These are phyloP conservation scores for Afroboletus lepidellus DNA, from an alignment of 1,284 basidiomycete genomes.

Conservation along the genomic window DNA sequence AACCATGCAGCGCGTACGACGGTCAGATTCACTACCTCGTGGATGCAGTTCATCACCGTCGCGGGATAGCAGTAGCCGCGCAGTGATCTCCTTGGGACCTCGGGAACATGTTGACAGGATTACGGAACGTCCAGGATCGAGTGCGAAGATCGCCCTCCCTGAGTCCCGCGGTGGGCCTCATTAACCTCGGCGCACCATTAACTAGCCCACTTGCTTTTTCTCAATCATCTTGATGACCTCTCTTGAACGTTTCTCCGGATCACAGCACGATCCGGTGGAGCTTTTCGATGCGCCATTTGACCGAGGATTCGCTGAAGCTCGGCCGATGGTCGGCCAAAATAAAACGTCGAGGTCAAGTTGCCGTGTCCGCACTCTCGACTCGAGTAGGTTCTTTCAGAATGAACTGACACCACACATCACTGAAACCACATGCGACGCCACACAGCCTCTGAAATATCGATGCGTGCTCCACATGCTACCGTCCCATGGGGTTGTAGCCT, in stretches of 20 bases:
- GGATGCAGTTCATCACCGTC: too few species aligned
- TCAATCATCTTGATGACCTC: conserved; percentile 12
- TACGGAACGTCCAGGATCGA: neutral
- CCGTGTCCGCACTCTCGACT: too few species aligned
- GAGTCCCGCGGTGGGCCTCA: neutral
- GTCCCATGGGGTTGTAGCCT: neutral
- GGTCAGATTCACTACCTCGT: too few species aligned
- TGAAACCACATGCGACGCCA: neutral
- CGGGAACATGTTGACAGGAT: neutral
- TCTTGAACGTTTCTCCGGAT: conserved; percentile 3
- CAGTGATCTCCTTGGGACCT: too few species aligned
- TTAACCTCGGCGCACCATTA: neutral
- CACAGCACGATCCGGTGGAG: neutral
- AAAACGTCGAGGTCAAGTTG: conserved; percentile 17
- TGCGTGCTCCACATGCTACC: neutral
- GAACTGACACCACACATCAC: too few species aligned
- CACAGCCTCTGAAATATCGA: conserved; percentile 6
- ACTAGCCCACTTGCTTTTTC: neutral
- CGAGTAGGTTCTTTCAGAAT: conserved; percentile 6
- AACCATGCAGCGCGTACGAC: too few species aligned
- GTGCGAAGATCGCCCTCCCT: neutral
- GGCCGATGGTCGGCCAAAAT: neutral
- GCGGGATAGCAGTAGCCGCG: too few species aligned
- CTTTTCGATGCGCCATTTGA: neutral
- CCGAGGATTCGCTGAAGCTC: neutral